A percentile compares a stretch with the other conserved stretches of the same genome.
Evolutionary conservation across 345 rosid species (phyloP).

Genomic region (Acer yangbiense): DNA sequence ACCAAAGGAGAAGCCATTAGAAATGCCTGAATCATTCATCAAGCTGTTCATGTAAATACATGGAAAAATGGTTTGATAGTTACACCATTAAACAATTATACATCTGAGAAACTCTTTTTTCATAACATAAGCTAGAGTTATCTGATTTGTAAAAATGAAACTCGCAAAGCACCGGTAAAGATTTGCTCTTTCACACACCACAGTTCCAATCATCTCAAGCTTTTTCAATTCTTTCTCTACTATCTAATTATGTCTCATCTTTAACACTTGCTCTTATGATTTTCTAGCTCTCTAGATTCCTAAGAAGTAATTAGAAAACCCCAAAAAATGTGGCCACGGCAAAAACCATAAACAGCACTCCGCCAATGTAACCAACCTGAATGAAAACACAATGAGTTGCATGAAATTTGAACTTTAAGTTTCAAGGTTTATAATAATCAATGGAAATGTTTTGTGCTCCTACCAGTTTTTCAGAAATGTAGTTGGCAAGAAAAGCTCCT

Average conservation of each 20-base stretch:
- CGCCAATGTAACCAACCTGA: constrained; percentile 93
- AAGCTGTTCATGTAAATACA: background rate
- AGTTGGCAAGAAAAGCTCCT: constrained; percentile 90
- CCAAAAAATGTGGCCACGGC: constrained; percentile 90
- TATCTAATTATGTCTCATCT: background rate
- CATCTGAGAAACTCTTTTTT: background rate
- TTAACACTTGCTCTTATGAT: background rate
- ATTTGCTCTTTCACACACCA: background rate
- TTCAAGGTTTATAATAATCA: background rate
- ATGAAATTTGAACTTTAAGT: background rate
- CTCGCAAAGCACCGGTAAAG: background rate
- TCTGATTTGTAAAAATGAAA: background rate
- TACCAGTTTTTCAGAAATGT: constrained; percentile 95
- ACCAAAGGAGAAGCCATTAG: background rate
- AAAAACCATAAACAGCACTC: constrained; percentile 81
- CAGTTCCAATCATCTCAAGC: background rate
- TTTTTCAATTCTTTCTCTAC: constrained; percentile 9
- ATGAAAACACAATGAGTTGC: constrained; percentile 29
- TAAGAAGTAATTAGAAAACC: constrained; percentile 50
- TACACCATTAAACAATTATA: background rate
- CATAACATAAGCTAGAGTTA: constrained; percentile 3
- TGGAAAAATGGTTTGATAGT: background rate
- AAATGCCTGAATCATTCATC: background rate
- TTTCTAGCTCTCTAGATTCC: constrained; percentile 5
- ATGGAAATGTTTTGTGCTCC: constrained; percentile 12